phyloP scores from a whole-genome alignment of 257 asterid genomes.

The Cynanchum wilfordii region DNA sequence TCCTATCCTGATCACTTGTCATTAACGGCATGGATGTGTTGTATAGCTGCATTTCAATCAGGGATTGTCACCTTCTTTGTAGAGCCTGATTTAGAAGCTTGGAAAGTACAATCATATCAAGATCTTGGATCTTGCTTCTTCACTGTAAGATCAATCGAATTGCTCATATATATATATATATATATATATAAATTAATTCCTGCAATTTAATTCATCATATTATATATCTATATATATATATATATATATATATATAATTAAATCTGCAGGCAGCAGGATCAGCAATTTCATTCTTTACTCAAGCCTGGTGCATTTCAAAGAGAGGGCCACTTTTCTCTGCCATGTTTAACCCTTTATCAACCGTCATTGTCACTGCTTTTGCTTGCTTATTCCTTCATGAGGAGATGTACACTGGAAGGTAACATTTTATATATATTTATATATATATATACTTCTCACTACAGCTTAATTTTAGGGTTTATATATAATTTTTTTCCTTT shows the following conservation, averaged over 20 bases:
- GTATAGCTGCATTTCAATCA: conserved; percentile 29
- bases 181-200: no score
- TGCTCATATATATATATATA: no score
- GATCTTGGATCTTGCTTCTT: conserved; percentile 28
- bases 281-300: conserved; percentile 49
- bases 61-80: conserved; percentile 20
- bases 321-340: conserved; percentile 68
- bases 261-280: conserved; percentile 25
- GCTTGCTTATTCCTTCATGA: conserved; percentile 56
- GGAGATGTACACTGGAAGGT: conserved; percentile 72
- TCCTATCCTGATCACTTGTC: conserved; percentile 37
- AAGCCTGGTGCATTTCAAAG: conserved; percentile 56
- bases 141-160: conserved; percentile 20
- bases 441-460: not conserved
- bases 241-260: no score
- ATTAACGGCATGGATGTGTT: conserved; percentile 40
- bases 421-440: conserved; percentile 1
- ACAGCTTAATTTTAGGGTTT: not conserved
- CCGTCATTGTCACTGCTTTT: conserved; percentile 41
- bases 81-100: conserved; percentile 25
- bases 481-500: no score
- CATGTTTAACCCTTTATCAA: conserved; percentile 60
- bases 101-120: conserved; percentile 28
- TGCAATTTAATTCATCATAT: no score
- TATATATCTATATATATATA: no score